Conservation (phyloP, 2,329 filamentous ascomycete species). For the Mycosphaerella sp. region DNA sequence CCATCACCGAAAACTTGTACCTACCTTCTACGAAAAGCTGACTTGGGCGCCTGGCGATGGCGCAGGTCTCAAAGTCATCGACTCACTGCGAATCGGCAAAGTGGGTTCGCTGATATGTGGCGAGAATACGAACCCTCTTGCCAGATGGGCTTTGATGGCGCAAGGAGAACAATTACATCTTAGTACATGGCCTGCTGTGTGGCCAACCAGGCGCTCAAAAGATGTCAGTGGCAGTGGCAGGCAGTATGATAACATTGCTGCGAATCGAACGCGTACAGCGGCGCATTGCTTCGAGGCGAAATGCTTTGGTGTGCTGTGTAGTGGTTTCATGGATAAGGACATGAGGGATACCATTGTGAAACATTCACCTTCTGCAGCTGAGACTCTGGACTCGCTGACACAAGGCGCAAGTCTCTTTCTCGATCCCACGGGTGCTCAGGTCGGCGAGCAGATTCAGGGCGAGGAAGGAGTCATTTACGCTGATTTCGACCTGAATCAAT, state of each 20-base stretch:
- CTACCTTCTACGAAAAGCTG: constrained; percentile 54
- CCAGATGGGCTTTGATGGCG: constrained; percentile 48
- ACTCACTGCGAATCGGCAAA: constrained; percentile 41
- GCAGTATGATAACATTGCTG: constrained; percentile 51
- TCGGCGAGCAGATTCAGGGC: constrained; percentile 38
- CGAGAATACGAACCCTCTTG: constrained; percentile 54
- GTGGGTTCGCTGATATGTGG: constrained; percentile 51
- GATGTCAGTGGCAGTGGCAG: constrained; percentile 10
- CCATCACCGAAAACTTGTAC: constrained; percentile 51
- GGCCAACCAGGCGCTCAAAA: constrained; percentile 41
- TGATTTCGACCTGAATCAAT: constrained; percentile 46
- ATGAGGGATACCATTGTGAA: constrained; percentile 35
- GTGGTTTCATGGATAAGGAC: constrained; percentile 38
- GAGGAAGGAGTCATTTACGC: constrained; percentile 49
- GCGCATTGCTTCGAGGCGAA: constrained; percentile 56
- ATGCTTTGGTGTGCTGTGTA: constrained; percentile 50
- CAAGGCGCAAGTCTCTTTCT: constrained; percentile 48
- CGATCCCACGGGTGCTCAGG: constrained; percentile 44
- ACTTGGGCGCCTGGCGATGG: constrained; percentile 52
- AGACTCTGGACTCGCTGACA: constrained; percentile 37
- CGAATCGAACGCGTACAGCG: constrained; percentile 48
- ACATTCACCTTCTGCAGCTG: constrained; percentile 18
- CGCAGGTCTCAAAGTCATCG: constrained; percentile 43
- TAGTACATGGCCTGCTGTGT: constrained; percentile 51
- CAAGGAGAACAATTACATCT: constrained; percentile 53